phyloP scores from a whole-genome alignment of 768 basidiomycete genomes.

The Tulasnella sp. region DNA sequence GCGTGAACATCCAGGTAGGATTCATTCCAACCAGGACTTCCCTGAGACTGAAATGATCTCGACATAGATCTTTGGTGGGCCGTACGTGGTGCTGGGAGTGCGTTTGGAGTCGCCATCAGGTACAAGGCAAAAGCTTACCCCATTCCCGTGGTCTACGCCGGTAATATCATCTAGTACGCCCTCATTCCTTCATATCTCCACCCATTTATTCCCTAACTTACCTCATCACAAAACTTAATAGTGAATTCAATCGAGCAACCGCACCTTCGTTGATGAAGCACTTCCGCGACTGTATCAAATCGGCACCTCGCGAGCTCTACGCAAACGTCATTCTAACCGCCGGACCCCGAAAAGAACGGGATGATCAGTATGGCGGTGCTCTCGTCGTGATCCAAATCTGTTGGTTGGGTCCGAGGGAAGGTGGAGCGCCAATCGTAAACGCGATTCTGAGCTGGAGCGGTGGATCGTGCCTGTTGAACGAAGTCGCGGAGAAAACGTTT shows the following conservation, averaged over 20 bases:
- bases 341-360: constrained; percentile 51
- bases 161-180: constrained; percentile 85
- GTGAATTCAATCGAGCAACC: constrained; percentile 83
- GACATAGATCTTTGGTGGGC: constrained; percentile 81
- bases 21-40: constrained; percentile 7
- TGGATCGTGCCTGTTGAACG: constrained; percentile 79
- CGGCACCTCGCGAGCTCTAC: constrained; percentile 81
- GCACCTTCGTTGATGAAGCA: constrained; percentile 85
- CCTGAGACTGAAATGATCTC: background rate
- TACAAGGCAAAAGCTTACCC: constrained; percentile 88
- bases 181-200: constrained; percentile 28
- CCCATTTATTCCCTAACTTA: constrained; percentile 15
- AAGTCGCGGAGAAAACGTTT: constrained; percentile 87
- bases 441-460: constrained; percentile 86
- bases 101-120: constrained; percentile 80
- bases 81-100: constrained; percentile 75
- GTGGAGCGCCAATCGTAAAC: constrained; percentile 72
- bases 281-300: constrained; percentile 89
- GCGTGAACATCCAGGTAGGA: constrained; percentile 62
- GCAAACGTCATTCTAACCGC: constrained; percentile 88
- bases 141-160: constrained; percentile 85
- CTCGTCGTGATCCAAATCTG: constrained; percentile 86
- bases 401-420: constrained; percentile 71
- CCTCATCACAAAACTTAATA: constrained; percentile 37
- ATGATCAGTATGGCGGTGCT: constrained; percentile 60